phyloP scores from a whole-genome alignment of 2,329 filamentous ascomycete genomes.

The Sclerotinia spermophila region DNA sequence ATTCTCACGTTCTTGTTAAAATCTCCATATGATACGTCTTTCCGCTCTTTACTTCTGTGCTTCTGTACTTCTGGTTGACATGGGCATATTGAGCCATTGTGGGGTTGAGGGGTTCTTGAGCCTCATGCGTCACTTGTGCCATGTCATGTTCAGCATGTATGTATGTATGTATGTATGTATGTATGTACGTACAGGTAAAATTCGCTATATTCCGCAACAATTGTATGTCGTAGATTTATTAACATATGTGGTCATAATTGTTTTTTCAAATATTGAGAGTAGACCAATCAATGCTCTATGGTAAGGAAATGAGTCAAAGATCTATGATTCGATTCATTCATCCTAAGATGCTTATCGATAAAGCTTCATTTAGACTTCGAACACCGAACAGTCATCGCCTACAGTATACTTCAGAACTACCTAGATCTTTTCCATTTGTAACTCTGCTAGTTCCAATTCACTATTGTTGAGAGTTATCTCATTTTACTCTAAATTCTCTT shows the following conservation, averaged over 20 bases:
- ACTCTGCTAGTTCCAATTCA: neutral
- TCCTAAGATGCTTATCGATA: slow-evolving; percentile 33
- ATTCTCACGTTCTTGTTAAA: neutral
- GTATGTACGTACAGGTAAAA: neutral
- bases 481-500: neutral
- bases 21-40: no score
- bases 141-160: neutral
- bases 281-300: no score
- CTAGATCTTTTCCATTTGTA: neutral
- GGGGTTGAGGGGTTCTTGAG: neutral
- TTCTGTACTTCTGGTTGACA: neutral
- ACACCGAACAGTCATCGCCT: slow-evolving; percentile 24
- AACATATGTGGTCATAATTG: no score
- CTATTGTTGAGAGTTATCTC: neutral
- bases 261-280: neutral
- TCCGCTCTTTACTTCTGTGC: neutral
- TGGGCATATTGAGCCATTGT: neutral
- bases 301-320: slow-evolving; percentile 22
- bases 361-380: slow-evolving; percentile 27
- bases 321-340: slow-evolving; percentile 31
- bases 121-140: neutral
- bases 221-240: no score
- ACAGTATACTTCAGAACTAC: neutral
- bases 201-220: neutral
- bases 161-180: no score